Base-by-base conservation (phyloP, 2,329 filamentous ascomycete species). In the Penicillium freii region DNA sequence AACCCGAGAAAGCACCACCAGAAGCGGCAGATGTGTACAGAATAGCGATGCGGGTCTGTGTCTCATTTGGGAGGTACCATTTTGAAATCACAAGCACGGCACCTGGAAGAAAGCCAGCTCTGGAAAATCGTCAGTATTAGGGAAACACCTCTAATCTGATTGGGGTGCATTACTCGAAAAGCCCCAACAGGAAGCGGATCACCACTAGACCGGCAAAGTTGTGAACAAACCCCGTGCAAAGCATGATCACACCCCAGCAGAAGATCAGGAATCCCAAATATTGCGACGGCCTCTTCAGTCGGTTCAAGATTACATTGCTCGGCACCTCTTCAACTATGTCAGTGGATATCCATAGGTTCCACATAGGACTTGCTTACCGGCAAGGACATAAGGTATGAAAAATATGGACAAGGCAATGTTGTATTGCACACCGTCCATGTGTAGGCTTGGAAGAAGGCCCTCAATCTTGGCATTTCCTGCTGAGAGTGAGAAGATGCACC, bases 11-110 rank as follows among this genome's bases (percentile, higher is more conserved):
- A 0, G 90, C 90, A 1, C 90, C 90, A 0, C 88, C 87, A 0
- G 92, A 75, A 1, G 90, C 88, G 1, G 89, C 89, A 0, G 89
- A 87, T 0, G 87, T 89, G 77, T 92, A 93, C 76, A 92, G 91
- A 58, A 90, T 84, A 23, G 89, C 87, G 47, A 87, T 84, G 31
- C 90, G 83, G 21, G 90, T 81, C 55, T 89, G 90, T 50, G 92
- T 87, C 68, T 93, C 90, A 25, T 81, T 83, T 29, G 89, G 81
- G 69, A 84, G 87, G 69, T 92, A 94, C 89, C 90, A 93, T 69
- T 87, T 90, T 0, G 85, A 88, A 0, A 92, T 81, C 66, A 91
- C 90, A 71, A 90, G 91, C 62, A 88, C 89, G 29, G 91, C 84
- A 3, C 86, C 87, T 0, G 87, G 87, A 66, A 89, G 89, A 42